phyloP scores from a whole-genome alignment of 2,329 filamentous ascomycete species.

The Byssoonygena ceratinophila region DNA sequence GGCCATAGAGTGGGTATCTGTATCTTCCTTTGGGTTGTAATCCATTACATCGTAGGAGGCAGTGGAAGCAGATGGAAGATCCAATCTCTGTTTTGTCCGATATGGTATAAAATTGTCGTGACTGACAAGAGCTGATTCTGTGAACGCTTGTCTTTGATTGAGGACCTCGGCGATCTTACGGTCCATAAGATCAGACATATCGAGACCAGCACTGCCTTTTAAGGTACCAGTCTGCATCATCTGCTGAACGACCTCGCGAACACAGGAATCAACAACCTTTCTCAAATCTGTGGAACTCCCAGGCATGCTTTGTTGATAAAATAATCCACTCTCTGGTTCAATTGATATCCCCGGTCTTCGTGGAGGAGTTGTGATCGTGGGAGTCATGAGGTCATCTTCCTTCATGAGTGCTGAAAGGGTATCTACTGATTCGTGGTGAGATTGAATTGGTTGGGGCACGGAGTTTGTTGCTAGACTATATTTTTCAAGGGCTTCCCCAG shows the following conservation, averaged over 20 bases:
- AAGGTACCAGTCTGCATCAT: conserved; percentile 14
- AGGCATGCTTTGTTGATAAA: not conserved
- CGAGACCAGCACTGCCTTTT: not conserved
- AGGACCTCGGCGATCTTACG: conserved; percentile 8
- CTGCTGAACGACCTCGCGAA: conserved; percentile 14
- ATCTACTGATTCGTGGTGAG: not conserved
- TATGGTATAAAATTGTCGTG: conserved; percentile 2
- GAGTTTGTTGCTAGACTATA: not conserved
- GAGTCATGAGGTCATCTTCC: not conserved
- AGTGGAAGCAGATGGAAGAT: conserved; percentile 1
- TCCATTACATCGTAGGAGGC: conserved; percentile 9
- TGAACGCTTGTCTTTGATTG: not conserved
- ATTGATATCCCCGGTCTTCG: not conserved
- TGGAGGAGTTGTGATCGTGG: no score
- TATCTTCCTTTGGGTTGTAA: conserved; percentile 15
- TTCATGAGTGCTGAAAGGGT: not conserved
- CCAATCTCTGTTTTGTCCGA: not conserved
- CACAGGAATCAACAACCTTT: conserved; percentile 15
- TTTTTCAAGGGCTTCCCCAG: conserved; percentile 12
- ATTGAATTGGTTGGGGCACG: not conserved
- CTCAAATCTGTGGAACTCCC: conserved; percentile 11
- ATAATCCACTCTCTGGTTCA: not conserved
- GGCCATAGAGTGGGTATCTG: conserved; percentile 13
- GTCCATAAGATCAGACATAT: conserved; percentile 11
- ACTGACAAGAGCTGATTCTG: not conserved